Evolutionary conservation across 495 filamentous ascomycete species (phyloP), one percentile per base, ranked within the genome.

Genomic region (Daldinia bambusicola): DNA sequence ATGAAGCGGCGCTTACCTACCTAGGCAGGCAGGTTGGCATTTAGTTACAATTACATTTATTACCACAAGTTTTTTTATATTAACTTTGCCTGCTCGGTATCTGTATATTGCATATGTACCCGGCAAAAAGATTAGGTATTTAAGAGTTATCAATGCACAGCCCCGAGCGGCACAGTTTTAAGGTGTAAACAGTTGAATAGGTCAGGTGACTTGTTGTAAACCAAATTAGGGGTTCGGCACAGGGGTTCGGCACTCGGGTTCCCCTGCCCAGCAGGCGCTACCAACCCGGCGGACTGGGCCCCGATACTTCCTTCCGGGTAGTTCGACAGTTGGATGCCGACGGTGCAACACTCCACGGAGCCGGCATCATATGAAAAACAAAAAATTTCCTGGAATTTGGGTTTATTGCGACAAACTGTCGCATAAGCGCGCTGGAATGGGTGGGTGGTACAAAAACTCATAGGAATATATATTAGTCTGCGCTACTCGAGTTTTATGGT

Each of bases 401-500:
- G 10, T 10, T 48, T 22, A 48, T 5, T 22, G 20, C 43, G 12
- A 5, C 8, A 2, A 8, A 13, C 9, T 4, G 1, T 48, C 12
- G 8, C 10, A 18, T 48, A 48, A 48, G 18, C 18, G 18, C 20
- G 43, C 4, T 22, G 9, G 43, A 48, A 48, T 22, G 10, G 50
- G 50, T 53, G 50, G 50, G 50, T 53, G 22, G 50, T 12, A 53
- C 26, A 32, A 22, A 9, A 31, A 20, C 34, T 9, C 2, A 53
- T 16, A 53, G 50, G 50, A 32, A 53, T 53, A 53, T 53, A 31
- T 53, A 30, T 53, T 53, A 32, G 50, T 53, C 26, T 32, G 22
- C 50, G 1, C 26, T 31, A 32, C 50, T 1, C 9, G 30, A 30
- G 3, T 6, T 53, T n/a, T 30, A 32, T 32, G 50, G 50, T 53